phyloP scores from a whole-genome alignment of 306 rosid genomes.

The Quercus mongolica region DNA sequence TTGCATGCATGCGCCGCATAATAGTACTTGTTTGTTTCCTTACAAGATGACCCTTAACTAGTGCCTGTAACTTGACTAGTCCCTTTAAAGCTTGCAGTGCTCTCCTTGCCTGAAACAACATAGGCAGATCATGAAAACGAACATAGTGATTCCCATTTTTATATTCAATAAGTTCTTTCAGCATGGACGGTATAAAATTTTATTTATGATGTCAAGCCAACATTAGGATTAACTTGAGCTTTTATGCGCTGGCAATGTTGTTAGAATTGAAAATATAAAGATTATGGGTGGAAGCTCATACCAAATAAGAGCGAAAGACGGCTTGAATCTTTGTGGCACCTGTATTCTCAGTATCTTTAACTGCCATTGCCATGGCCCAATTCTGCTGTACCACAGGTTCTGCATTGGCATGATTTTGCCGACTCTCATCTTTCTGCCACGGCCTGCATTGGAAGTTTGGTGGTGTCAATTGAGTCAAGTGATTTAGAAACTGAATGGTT shows the following conservation, averaged over 20 bases:
- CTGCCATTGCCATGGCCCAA: conserved; percentile 8
- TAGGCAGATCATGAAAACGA: not conserved
- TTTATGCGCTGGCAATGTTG: no score
- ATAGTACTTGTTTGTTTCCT: conserved; percentile 77
- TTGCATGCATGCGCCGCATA: conserved; percentile 73
- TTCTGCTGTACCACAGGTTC: conserved; percentile 16
- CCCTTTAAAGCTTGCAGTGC: conserved; percentile 87
- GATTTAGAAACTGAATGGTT: conserved; percentile 51
- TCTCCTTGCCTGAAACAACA: conserved; percentile 67
- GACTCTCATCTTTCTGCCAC: conserved; percentile 16
- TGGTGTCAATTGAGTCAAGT: conserved; percentile 39
- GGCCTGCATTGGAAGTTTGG: conserved; percentile 29
- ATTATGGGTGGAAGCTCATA: conserved; percentile 3
- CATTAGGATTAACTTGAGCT: no score
- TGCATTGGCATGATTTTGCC: conserved; percentile 8
- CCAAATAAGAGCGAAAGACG: conserved; percentile 72
- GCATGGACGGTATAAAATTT: no score
- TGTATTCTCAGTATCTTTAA: conserved; percentile 10
- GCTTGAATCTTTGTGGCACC: conserved; percentile 84
- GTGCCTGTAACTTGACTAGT: conserved; percentile 86
- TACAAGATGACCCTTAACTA: conserved; percentile 83
- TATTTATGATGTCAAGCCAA: no score
- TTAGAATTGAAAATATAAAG: not conserved
- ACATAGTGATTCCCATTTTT: no score
- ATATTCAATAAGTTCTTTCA: no score